Evolutionary conservation across 2,329 filamentous ascomycete genomes (phyloP), one percentile per base, ranked within the genome.

Genomic region (Epichloe uncinata): DNA sequence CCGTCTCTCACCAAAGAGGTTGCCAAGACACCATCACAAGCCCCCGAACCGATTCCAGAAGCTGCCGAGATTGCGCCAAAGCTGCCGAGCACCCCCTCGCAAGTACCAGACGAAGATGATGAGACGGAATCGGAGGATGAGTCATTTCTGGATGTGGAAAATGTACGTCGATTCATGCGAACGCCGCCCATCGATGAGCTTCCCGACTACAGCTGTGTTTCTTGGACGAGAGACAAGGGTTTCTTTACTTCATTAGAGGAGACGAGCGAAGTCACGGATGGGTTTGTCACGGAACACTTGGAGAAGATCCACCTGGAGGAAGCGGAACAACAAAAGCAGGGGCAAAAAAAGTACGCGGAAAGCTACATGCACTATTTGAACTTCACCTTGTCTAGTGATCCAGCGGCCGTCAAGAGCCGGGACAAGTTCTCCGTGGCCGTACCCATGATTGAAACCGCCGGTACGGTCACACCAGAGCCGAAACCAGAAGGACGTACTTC

Each of bases 141-240:
- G 37, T 69, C 75, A n/a, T 70, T 68, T 37, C 66, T 72, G 53
- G 69, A 70, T n/a, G 61, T 74, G 26, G 72, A 74, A 40, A 66
- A 67, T 5, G 69, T 75, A 30, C 70, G 77, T 11, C 69, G 73
- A 48, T 73, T 70, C 50, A 74, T 76, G 63, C 62, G 65, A 20
- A 81, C 78, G 2, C 78, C 78, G 2, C 75, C 77, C 1, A 55
- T 76, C 11, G 74, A 79, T 11, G 73, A 69, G 40, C 63, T 81
- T 2, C 78, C 78, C 0, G 61, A 71, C 46, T 75, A 70, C 51
- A 60, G 62, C 42, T 66, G 67, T 42, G 66, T 66, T 34, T 63
- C 71, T 0, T 79, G 75, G 76, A 64, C 70, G 46, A 64, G 72
- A 45, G 74, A 77, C 55, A 59, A 63, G 45, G 63, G 66, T 30